Evolutionary conservation across 495 filamentous ascomycete genomes (phyloP), one percentile per base, ranked within the genome.

Genomic region (Pyrenopolyporus hunteri): DNA sequence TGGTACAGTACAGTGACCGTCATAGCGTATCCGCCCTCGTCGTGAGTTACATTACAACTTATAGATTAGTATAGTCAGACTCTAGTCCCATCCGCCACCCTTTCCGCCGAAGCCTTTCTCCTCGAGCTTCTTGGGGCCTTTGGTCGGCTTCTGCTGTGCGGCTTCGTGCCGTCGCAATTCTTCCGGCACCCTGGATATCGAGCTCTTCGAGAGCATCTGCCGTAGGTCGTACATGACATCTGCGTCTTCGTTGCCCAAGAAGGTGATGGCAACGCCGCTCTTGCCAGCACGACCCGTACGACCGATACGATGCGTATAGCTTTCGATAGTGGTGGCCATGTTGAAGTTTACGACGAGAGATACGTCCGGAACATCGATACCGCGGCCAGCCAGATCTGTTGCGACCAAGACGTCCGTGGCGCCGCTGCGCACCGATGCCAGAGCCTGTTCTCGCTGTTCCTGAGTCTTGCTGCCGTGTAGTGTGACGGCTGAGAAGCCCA

Each of bases 221-320:
- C 90, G 93, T 57, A 98, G 79, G 74, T 98, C 94, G 75, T 95
- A 98, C 88, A 98, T 84, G 10, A 93, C 88, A 73, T 98, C 93
- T 1, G 82, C 64, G 80, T 98, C 94, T 75, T 98, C 94, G 66
- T 86, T 90, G 39, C 94, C 92, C 74, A 97, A 74, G 81, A 98
- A 98, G 0, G 94, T 98, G 50, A 99, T 94, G 17, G 94, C 89
- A 54, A 97, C 88, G 89, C 94, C 94, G 65, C 87, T 95, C 83
- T 98, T 98, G 26, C 95, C 95, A 22, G 95, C 94, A 88, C 94
- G 86, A 82, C 94, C 94, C 7, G 94, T 99, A 78, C 94, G 87
- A 74, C 94, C 94, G 66, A 99, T 92, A 82, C 94, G 88, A 82
- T 99, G 94, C 9, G 93, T 97, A 71, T 99, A 99, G 65, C 86